Conservation (phyloP, 225 moss, liverwort and hornwort genomes). For the Asterella californica region DNA sequence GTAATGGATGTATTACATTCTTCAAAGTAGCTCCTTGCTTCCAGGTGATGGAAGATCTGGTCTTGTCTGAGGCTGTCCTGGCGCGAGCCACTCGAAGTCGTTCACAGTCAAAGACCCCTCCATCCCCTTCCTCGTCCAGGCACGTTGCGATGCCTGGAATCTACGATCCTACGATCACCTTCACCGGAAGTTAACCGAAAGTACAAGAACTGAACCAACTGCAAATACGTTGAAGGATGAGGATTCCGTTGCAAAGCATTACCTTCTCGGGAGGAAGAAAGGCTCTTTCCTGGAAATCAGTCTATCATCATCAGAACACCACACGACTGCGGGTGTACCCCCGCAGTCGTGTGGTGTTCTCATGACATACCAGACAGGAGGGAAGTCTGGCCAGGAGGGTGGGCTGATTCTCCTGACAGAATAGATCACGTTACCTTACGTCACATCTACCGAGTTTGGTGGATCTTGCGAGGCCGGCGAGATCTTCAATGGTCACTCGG, state of each 20-base stretch:
- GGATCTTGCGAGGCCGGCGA: too few species aligned
- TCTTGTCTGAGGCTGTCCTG: background rate
- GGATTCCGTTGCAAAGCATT: background rate
- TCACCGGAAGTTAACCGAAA: background rate
- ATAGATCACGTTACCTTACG: too few species aligned
- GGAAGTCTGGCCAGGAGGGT: too few species aligned
- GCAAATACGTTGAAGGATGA: background rate
- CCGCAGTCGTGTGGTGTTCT: too few species aligned
- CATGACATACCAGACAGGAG: too few species aligned
- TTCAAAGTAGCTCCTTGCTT: background rate
- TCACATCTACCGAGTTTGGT: too few species aligned
- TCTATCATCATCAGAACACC: background rate
- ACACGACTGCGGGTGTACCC: too few species aligned
- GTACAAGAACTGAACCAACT: constrained; percentile 10
- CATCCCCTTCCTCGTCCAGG: background rate
- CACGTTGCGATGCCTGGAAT: too few species aligned
- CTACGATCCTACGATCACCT: background rate
- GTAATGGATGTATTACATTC: background rate
- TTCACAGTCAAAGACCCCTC: background rate
- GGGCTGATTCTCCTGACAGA: too few species aligned
- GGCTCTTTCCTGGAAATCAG: background rate
- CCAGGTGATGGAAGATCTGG: background rate
- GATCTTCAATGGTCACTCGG: too few species aligned
- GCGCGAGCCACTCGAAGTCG: background rate
- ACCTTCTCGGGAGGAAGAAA: background rate